These are phyloP conservation scores for Fusarium robinianum DNA, from an alignment of 2,329 filamentous ascomycete species.

Conservation along the genomic window DNA sequence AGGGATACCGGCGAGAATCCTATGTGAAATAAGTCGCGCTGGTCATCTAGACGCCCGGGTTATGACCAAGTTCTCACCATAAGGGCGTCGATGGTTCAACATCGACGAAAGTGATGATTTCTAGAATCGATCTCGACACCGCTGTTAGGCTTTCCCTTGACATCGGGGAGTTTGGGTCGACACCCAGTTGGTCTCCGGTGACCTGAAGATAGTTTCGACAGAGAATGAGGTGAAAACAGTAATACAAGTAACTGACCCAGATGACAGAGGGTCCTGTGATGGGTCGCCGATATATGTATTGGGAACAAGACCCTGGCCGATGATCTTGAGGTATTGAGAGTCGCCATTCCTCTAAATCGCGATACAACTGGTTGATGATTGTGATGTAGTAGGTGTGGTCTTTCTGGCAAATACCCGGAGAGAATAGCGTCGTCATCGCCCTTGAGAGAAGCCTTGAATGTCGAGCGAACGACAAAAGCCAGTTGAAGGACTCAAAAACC, in stretches of 20 bases:
- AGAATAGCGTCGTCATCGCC: constrained; percentile 21
- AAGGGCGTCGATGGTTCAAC: constrained; percentile 28
- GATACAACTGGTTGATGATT: constrained; percentile 13
- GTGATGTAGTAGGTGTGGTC: constrained; percentile 6
- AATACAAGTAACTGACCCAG: constrained; percentile 29
- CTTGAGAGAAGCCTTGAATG: constrained; percentile 22
- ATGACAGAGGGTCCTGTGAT: constrained; percentile 12
- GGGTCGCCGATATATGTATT: constrained; percentile 7
- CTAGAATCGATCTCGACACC: constrained; percentile 22
- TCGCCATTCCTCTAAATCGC: constrained; percentile 26
- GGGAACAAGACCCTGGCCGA: constrained; percentile 4
- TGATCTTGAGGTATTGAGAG: constrained; percentile 15
- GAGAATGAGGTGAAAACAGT: constrained; percentile 24
- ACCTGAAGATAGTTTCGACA: constrained; percentile 18
- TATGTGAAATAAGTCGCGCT: background rate
- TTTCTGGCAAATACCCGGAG: constrained; percentile 18
- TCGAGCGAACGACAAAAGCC: constrained; percentile 15
- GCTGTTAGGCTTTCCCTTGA: constrained; percentile 13
- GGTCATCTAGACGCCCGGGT: background rate
- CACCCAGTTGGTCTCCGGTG: background rate
- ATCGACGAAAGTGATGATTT: constrained; percentile 29
- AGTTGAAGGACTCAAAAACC: constrained; percentile 23
- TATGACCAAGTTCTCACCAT: constrained; percentile 13
- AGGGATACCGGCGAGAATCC: constrained; percentile 29
- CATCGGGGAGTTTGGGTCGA: background rate